phyloP scores from a whole-genome alignment of 208 protist genomes.

The Crithidia fasciculata region DNA sequence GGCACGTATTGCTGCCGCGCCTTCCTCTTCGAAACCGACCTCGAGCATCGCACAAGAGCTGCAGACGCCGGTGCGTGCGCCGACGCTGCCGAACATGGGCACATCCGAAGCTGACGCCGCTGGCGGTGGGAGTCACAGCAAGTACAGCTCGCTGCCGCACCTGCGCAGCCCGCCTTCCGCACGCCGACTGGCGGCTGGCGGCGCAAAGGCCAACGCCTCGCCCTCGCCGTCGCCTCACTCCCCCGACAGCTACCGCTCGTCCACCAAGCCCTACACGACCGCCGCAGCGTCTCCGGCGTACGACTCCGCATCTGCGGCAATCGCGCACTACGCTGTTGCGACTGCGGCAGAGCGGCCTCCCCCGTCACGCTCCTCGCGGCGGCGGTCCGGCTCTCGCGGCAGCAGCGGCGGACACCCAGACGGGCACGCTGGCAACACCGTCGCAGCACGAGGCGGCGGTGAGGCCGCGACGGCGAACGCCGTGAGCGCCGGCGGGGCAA shows the following conservation, averaged over 20 bases:
- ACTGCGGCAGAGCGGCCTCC: neutral
- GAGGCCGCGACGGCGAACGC: neutral
- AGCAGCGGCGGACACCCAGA: constrained; percentile 1
- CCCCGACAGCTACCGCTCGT: constrained; percentile 25
- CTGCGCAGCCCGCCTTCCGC: constrained; percentile 30
- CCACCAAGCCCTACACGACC: constrained; percentile 17
- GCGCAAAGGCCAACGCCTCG: neutral
- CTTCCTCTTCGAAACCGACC: neutral
- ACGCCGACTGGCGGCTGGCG: neutral
- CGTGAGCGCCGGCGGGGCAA: neutral
- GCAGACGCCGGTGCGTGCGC: constrained; percentile 21
- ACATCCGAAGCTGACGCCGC: neutral
- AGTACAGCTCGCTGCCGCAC: constrained; percentile 25
- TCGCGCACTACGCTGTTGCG: neutral
- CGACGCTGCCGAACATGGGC: constrained; percentile 34
- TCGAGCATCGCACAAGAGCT: neutral
- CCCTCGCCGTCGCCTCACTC: constrained; percentile 22
- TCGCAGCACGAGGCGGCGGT: neutral
- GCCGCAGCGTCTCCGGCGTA: neutral
- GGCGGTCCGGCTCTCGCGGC: constrained; percentile 31
- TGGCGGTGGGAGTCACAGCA: constrained; percentile 21
- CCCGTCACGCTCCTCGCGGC: constrained; percentile 9
- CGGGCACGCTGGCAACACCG: neutral
- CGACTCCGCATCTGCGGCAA: neutral
- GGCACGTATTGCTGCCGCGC: neutral